phyloP scores from a whole-genome alignment of 352 stramenopile genomes.

The Globisporangium canariense region DNA sequence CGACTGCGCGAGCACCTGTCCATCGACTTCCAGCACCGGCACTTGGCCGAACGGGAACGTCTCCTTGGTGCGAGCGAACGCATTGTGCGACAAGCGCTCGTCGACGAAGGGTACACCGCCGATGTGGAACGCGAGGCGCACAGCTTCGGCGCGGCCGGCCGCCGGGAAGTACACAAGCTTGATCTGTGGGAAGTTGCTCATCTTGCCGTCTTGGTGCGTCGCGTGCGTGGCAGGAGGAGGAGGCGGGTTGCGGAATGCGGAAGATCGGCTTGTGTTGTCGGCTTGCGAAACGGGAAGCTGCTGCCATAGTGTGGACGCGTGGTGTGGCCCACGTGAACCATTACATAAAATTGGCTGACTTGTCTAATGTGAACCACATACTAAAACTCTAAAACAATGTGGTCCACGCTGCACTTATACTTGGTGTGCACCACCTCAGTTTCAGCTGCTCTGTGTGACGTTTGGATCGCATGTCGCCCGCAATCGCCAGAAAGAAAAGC shows the following conservation, averaged over 20 bases:
- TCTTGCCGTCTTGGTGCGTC: constrained; percentile 9
- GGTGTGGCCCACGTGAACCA: no score
- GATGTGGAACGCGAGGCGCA: constrained; percentile 51
- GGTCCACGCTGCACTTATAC: no score
- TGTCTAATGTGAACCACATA: no score
- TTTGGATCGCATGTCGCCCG: not conserved
- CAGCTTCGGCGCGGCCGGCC: constrained; percentile 34
- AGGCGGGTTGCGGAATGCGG: not conserved
- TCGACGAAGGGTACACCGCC: constrained; percentile 60
- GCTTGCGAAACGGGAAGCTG: no score
- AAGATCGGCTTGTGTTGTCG: not conserved
- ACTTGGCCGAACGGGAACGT: constrained; percentile 47
- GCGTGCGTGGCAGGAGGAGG: not conserved
- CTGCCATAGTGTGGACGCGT: no score
- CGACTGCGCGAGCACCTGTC: constrained; percentile 37
- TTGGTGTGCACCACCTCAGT: no score
- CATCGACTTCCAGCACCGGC: constrained; percentile 41
- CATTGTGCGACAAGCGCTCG: constrained; percentile 28
- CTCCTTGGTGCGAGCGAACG: constrained; percentile 37
- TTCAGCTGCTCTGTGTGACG: no score
- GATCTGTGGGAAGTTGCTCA: constrained; percentile 32
- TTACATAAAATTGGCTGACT: no score
- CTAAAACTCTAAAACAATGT: no score
- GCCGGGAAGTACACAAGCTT: constrained; percentile 62
- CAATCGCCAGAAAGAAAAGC: constrained; percentile 6